phyloP scores from a whole-genome alignment of 805 yeast species.

The Jamesozyma spencerorum region DNA sequence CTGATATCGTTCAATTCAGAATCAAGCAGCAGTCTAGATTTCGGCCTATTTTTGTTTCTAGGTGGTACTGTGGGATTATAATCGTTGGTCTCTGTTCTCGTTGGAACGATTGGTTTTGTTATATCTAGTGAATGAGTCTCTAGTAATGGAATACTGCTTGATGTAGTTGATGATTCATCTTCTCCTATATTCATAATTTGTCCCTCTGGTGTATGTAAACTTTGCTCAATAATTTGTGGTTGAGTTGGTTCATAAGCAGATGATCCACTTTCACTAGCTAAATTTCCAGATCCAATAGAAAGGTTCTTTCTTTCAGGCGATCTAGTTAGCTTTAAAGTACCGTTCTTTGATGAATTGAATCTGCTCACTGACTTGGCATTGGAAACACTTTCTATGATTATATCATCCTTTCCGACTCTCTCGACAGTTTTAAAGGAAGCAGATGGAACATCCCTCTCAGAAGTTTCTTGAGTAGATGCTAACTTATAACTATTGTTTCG shows the following conservation, averaged over 20 bases:
- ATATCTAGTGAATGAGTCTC: constrained; percentile 13
- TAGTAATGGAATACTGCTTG: constrained; percentile 23
- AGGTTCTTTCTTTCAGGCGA: constrained; percentile 2
- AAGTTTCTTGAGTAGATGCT: not conserved
- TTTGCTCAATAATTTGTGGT: not conserved
- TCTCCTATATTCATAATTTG: not conserved
- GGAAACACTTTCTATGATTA: constrained; percentile 12
- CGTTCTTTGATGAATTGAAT: constrained; percentile 7
- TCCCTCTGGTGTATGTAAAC: not conserved
- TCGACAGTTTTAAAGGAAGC: not conserved
- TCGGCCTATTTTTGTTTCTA: constrained; percentile 27
- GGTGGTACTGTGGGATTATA: constrained; percentile 29
- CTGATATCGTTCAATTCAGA: constrained; percentile 2
- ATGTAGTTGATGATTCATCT: constrained; percentile 16
- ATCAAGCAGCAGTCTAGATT: constrained; percentile 19
- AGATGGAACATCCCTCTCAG: not conserved
- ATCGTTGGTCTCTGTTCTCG: constrained; percentile 15
- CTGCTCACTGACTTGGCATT: constrained; percentile 20
- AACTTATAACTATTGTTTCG: constrained; percentile 7
- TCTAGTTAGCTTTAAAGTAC: constrained; percentile 12
- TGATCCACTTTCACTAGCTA: constrained; percentile 18
- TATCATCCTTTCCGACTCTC: constrained; percentile 6
- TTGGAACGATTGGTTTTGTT: constrained; percentile 12
- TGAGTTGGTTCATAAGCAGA: constrained; percentile 9
- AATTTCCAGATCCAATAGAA: constrained; percentile 13